These are phyloP conservation scores for Pseudocercospora crystallina DNA, from an alignment of 2,329 filamentous ascomycete species.

Conservation along the genomic window DNA sequence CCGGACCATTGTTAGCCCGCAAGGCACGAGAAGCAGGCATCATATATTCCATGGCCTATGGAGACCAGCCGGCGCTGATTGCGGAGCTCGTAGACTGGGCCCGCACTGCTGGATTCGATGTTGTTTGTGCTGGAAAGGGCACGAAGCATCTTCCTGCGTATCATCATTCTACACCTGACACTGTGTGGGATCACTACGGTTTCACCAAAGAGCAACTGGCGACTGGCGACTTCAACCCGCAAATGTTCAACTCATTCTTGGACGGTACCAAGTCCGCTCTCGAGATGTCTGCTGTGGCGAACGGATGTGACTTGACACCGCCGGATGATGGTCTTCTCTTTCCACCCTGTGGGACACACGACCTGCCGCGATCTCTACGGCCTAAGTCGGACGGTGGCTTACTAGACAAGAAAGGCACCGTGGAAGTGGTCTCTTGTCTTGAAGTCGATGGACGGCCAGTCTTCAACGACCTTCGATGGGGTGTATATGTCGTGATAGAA, in stretches of 20 bases:
- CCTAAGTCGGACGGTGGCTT: constrained; percentile 45
- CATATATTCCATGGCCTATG: constrained; percentile 51
- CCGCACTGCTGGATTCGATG: constrained; percentile 45
- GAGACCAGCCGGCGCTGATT: constrained; percentile 48
- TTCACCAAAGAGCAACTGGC: constrained; percentile 48
- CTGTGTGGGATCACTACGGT: constrained; percentile 49
- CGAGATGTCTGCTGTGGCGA: constrained; percentile 51
- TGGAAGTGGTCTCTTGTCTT: constrained; percentile 49
- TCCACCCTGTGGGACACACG: constrained; percentile 46
- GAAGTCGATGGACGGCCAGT: constrained; percentile 45
- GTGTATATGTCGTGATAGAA: constrained; percentile 49
- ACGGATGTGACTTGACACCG: constrained; percentile 45
- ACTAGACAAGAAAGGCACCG: constrained; percentile 43
- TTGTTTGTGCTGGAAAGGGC: constrained; percentile 48
- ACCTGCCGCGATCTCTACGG: constrained; percentile 44
- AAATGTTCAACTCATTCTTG: constrained; percentile 53
- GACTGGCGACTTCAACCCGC: constrained; percentile 46
- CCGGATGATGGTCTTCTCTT: constrained; percentile 46
- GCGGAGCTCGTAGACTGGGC: constrained; percentile 48
- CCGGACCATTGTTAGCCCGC: constrained; percentile 43
- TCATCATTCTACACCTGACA: constrained; percentile 49
- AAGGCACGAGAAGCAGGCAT: constrained; percentile 48
- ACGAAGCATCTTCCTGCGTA: constrained; percentile 50
- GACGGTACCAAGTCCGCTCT: constrained; percentile 51
- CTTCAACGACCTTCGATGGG: constrained; percentile 45